These are phyloP conservation scores for Rhodotorula kratochvilovae DNA, from an alignment of 768 basidiomycete species.

Conservation along the genomic window DNA sequence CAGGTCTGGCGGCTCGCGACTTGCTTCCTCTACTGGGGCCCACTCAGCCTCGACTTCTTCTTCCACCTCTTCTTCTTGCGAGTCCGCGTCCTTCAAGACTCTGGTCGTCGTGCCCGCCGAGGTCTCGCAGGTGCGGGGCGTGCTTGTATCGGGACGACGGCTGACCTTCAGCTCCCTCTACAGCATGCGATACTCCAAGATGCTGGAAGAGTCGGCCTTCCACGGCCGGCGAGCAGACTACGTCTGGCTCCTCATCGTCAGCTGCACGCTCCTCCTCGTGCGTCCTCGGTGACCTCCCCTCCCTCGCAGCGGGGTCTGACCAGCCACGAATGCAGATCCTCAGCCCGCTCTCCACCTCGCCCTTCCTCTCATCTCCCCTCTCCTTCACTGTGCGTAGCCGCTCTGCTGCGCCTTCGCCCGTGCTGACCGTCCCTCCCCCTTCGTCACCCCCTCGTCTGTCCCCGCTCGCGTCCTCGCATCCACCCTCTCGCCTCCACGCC, in stretches of 20 bases:
- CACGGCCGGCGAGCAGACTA: conserved; percentile 87
- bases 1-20: conserved; percentile 84
- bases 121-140: too few relatives aligned
- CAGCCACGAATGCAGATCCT: conserved; percentile 29
- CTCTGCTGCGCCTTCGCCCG: not conserved
- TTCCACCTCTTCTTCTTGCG: conserved; percentile 99
- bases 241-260: conserved; percentile 85
- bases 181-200: conserved; percentile 93
- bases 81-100: conserved; percentile 46
- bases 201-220: conserved; percentile 95
- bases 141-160: too few relatives aligned
- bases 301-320: not conserved
- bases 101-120: too few relatives aligned
- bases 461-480: too few relatives aligned
- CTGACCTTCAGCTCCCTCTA: too few relatives aligned
- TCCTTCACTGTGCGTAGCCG: conserved; percentile 36
- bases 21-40: conserved; percentile 94
- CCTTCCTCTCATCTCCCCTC: conserved; percentile 61
- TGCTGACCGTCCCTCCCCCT: too few relatives aligned
- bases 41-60: conserved; percentile 84
- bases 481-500: not conserved
- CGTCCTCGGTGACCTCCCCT: conserved; percentile 43
- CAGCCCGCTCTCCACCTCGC: conserved; percentile 37
- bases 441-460: too few relatives aligned
- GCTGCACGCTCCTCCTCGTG: conserved; percentile 79